Conservation (phyloP, 1,139 yeast genomes). For the Meyerozyma elateridarum region DNA sequence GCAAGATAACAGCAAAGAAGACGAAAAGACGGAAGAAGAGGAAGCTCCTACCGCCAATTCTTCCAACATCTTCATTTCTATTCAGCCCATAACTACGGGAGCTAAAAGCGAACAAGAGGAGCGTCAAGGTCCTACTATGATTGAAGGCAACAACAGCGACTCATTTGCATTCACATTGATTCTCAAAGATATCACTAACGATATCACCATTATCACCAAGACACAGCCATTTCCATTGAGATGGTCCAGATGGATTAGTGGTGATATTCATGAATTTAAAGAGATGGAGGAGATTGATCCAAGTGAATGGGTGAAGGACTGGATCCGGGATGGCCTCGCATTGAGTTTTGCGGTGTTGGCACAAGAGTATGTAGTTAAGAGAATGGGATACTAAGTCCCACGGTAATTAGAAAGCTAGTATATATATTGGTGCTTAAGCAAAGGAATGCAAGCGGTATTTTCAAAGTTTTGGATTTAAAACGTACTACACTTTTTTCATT, state of each 20-base stretch:
- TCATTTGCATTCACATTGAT: conserved; percentile 63
- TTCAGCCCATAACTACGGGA: conserved; percentile 59
- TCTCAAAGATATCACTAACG: conserved; percentile 73
- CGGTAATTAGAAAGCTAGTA: too few relatives aligned
- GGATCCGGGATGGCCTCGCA: conserved; percentile 82
- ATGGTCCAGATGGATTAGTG: conserved; percentile 87
- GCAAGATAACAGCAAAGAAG: conserved; percentile 21
- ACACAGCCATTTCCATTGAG: conserved; percentile 87
- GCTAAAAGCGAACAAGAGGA: conserved; percentile 22
- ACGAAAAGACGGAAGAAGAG: conserved; percentile 19
- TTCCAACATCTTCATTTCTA: conserved; percentile 72
- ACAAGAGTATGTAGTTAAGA: conserved; percentile 81
- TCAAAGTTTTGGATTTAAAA: too few relatives aligned
- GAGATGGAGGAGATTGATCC: conserved; percentile 59
- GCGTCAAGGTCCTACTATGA: conserved; percentile 32
- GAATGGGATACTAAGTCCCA: conserved; percentile 71
- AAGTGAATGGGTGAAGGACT: conserved; percentile 89
- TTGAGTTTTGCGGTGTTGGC: conserved; percentile 82
- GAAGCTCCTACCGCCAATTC: conserved; percentile 24
- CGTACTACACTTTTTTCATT: too few relatives aligned
- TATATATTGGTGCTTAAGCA: too few relatives aligned
- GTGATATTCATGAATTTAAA: conserved; percentile 28
- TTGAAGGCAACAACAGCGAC: conserved; percentile 34
- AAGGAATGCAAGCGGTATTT: too few relatives aligned
- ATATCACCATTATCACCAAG: conserved; percentile 64